phyloP scores from a whole-genome alignment of 345 rosid genomes.

The Cardiospermum halicacabum region DNA sequence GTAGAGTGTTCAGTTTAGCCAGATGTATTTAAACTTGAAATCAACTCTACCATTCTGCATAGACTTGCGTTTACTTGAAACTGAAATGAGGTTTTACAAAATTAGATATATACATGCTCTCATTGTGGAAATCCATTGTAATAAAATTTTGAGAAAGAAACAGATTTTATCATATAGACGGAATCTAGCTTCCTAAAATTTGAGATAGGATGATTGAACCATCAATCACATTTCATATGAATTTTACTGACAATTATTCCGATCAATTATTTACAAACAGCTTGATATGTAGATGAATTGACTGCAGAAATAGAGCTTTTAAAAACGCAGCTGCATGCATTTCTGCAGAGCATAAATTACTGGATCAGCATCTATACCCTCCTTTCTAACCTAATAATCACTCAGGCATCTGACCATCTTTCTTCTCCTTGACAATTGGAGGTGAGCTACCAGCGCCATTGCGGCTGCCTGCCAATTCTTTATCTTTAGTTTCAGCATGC shows the following conservation, averaged over 20 bases:
- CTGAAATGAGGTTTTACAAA: background rate
- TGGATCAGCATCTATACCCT: background rate
- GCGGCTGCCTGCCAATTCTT: constrained; percentile 49
- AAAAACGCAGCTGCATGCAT: constrained; percentile 42
- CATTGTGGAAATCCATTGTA: background rate
- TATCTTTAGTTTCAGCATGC: constrained; percentile 47
- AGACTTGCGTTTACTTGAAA: too few species aligned
- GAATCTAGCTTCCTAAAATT: background rate
- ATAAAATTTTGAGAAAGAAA: background rate
- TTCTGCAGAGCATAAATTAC: constrained; percentile 9
- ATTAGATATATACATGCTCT: background rate
- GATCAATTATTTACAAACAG: constrained; percentile 22
- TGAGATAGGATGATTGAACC: background rate
- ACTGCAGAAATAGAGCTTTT: constrained; percentile 32
- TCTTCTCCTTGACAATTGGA: constrained; percentile 29
- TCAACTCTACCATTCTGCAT: background rate
- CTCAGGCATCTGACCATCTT: constrained; percentile 33
- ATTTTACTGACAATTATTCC: background rate
- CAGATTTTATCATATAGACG: background rate
- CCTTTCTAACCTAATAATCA: background rate
- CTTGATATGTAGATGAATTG: background rate
- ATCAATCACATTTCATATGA: background rate
- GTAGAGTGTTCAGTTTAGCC: background rate
- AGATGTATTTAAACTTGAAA: background rate
- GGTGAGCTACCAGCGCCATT: constrained; percentile 31